Percentiles rank a stretch among this genome's conserved stretches.
These are phyloP conservation scores for Scedosporium minutisporum DNA, from an alignment of 2,329 filamentous ascomycete species.

Conservation along the genomic window DNA sequence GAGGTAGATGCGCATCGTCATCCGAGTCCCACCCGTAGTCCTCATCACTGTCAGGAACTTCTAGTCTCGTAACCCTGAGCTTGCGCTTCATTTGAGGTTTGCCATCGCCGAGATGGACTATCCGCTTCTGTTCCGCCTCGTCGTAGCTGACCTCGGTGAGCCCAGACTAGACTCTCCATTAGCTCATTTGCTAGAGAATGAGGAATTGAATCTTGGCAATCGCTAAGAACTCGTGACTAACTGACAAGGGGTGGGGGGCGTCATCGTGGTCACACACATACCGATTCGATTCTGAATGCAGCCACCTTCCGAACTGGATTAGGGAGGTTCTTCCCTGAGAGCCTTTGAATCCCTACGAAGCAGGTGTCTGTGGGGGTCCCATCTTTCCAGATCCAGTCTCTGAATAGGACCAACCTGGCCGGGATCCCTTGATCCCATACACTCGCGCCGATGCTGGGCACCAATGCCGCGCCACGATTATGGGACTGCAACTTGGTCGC, in stretches of 20 bases:
- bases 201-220: slow-evolving; percentile 5
- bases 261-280: slow-evolving; percentile 20
- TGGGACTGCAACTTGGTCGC: slow-evolving; percentile 64
- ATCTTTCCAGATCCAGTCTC: slow-evolving; percentile 57
- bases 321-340: slow-evolving; percentile 39
- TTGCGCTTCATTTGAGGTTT: slow-evolving; percentile 50
- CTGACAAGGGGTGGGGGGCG: neutral
- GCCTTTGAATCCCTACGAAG: slow-evolving; percentile 56
- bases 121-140: slow-evolving; percentile 23
- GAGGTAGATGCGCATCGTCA: slow-evolving; percentile 51
- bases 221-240: slow-evolving; percentile 4
- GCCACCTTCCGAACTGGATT: slow-evolving; percentile 32
- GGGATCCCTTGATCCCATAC: slow-evolving; percentile 75
- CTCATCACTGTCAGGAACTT: slow-evolving; percentile 52
- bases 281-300: slow-evolving; percentile 39
- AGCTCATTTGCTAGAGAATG: slow-evolving; percentile 8
- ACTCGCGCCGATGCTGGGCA: slow-evolving; percentile 63
- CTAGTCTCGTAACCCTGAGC: slow-evolving; percentile 47
- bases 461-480: slow-evolving; percentile 56
- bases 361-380: slow-evolving; percentile 38
- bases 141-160: slow-evolving; percentile 32
- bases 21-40: slow-evolving; percentile 65
- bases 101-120: slow-evolving; percentile 19
- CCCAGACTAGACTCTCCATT: slow-evolving; percentile 26
- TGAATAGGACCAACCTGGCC: slow-evolving; percentile 66